Conservation (phyloP, 1,284 basidiomycete genomes). For the Bondarzewia mesenterica region DNA sequence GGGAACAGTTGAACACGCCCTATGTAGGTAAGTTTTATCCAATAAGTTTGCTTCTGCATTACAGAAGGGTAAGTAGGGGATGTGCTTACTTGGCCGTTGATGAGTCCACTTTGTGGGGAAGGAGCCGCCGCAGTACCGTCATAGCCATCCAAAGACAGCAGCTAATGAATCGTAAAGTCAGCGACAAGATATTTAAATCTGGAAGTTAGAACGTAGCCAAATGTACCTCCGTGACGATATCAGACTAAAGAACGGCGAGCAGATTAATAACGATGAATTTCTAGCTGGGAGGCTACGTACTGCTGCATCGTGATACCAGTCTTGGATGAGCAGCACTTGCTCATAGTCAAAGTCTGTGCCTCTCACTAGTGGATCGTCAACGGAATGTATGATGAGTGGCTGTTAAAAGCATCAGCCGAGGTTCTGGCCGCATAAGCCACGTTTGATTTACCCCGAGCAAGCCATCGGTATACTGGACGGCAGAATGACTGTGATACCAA, state of each 20-base stretch:
- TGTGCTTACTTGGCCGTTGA: background rate
- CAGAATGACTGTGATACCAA: background rate
- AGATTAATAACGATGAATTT: too few relatives aligned
- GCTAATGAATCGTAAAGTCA: background rate
- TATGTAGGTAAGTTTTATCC: background rate
- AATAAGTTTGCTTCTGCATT: too few relatives aligned
- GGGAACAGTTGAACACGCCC: background rate
- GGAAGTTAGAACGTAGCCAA: too few relatives aligned
- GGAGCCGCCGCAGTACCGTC: background rate
- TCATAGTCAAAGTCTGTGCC: conserved; percentile 1
- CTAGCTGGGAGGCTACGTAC: background rate
- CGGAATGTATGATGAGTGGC: background rate
- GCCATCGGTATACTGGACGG: background rate
- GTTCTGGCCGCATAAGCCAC: background rate
- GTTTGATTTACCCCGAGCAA: background rate
- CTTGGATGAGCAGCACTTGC: background rate
- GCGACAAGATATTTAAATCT: too few relatives aligned
- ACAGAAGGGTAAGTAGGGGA: too few relatives aligned
- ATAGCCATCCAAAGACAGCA: background rate
- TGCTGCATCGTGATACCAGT: background rate
- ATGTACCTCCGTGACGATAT: background rate
- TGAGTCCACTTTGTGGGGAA: background rate
- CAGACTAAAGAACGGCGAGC: background rate
- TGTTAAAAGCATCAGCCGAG: background rate
- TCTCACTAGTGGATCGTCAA: background rate